Conservation (phyloP, 495 filamentous ascomycete genomes). For the Podospora appendiculata region DNA sequence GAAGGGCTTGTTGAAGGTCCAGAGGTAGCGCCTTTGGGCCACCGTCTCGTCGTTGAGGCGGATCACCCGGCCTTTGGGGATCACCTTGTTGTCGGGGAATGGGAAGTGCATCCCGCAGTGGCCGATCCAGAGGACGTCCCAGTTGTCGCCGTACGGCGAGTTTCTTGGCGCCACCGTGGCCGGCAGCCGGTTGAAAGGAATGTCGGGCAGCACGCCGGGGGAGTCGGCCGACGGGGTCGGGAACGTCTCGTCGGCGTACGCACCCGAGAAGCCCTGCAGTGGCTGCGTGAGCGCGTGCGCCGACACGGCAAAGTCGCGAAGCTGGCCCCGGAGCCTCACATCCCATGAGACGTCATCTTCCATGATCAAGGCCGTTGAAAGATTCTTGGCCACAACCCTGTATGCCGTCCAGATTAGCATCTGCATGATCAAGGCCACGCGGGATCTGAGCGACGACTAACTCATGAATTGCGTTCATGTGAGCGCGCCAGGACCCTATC, state of each 20-base stretch:
- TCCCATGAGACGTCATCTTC: slow-evolving; percentile 58
- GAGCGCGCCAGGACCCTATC: slow-evolving; percentile 19
- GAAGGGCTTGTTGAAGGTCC: slow-evolving; percentile 17
- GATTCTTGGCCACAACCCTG: slow-evolving; percentile 36
- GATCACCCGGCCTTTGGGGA: slow-evolving; percentile 20
- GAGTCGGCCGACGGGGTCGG: slow-evolving; percentile 3
- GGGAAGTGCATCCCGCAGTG: slow-evolving; percentile 36
- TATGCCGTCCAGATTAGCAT: neutral
- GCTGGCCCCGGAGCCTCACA: slow-evolving; percentile 40
- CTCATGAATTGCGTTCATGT: slow-evolving; percentile 23
- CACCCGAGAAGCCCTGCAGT: neutral
- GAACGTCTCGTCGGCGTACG: slow-evolving; percentile 16
- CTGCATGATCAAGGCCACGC: neutral
- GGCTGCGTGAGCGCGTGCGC: slow-evolving; percentile 26
- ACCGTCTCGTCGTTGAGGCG: slow-evolving; percentile 18
- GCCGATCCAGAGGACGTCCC: slow-evolving; percentile 52
- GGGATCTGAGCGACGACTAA: slow-evolving; percentile 1
- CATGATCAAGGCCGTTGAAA: slow-evolving; percentile 44
- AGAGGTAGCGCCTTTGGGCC: slow-evolving; percentile 22
- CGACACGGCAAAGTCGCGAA: slow-evolving; percentile 38
- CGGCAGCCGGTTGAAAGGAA: slow-evolving; percentile 19
- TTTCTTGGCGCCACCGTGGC: slow-evolving; percentile 16
- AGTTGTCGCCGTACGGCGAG: slow-evolving; percentile 52
- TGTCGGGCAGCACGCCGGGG: slow-evolving; percentile 5
- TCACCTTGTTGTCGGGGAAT: slow-evolving; percentile 2